These are phyloP conservation scores for Mycena sanguinolenta DNA, from an alignment of 768 basidiomycete genomes.

Conservation along the genomic window DNA sequence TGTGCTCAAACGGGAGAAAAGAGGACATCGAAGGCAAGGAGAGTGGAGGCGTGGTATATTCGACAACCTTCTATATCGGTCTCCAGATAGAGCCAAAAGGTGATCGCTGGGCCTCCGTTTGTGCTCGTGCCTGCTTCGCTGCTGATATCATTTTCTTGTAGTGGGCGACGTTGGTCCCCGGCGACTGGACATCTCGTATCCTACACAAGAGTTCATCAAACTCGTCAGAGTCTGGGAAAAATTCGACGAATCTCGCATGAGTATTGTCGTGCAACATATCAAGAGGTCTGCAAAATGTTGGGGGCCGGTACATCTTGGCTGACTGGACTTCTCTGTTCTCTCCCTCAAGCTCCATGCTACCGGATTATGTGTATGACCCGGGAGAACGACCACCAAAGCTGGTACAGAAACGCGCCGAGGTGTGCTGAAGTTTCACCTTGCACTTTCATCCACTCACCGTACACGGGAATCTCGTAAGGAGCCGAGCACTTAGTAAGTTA, in stretches of 20 bases:
- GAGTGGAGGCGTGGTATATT: conserved; percentile 83
- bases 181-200: conserved; percentile 95
- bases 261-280: conserved; percentile 92
- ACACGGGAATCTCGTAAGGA: conserved; percentile 45
- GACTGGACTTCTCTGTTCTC: conserved; percentile 8
- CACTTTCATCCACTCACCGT: conserved; percentile 23
- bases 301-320: conserved; percentile 25
- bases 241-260: conserved; percentile 93
- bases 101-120: conserved; percentile 52
- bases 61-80: conserved; percentile 99
- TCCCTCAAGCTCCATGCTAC: conserved; percentile 71
- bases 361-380: conserved; percentile 85
- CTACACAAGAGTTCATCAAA: conserved; percentile 94
- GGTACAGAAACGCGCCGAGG: conserved; percentile 84
- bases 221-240: conserved; percentile 94
- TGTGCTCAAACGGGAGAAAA: conserved; percentile 49
- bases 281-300: conserved; percentile 71
- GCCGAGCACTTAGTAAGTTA: conserved; percentile 58
- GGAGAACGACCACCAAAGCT: conserved; percentile 83
- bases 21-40: conserved; percentile 85
- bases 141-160: conserved; percentile 48
- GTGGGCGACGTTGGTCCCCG: conserved; percentile 84
- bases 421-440: conserved; percentile 44
- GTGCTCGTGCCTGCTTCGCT: conserved; percentile 14
- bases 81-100: conserved; percentile 92